Base-by-base conservation (phyloP, 2,329 filamentous ascomycete species). In the Xylaria sp. region DNA sequence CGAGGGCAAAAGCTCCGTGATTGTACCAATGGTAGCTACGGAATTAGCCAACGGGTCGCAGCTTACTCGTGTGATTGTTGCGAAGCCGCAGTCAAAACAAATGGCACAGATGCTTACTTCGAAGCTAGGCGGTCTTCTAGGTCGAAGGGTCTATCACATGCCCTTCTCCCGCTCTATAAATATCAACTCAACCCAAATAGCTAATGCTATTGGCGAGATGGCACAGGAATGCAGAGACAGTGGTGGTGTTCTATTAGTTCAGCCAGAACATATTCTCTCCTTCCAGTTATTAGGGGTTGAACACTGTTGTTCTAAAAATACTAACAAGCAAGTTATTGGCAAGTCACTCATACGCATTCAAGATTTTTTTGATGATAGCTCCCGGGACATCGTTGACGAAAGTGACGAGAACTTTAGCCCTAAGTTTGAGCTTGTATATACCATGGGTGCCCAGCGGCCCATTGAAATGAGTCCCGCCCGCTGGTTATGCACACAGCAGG, bases 251-350 rank as follows among this genome's bases (percentile, higher is more conserved):
- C 72, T 92, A 0, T 77, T 92, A 0, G 80, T 88, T 0, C 88
- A 91, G 40, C 90, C 90, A 0, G 89, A 92, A 72, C 87, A 92
- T 65, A 74, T 91, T 0, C 76, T 92, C 0, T 92, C 90, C 0
- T 87, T 92, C 59, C 84, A 90, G 69, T 80, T 92, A 0, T 88
- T 90, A 81, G 86, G 86, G 0, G 74, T 89, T 0, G 88, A 91
- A 65, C 80, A 25, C 16, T 29, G 29, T 29, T 44, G 13, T 44
- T 1, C 12, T 8, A 13, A 71, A 1, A 72, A 80, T 1, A 23
- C 73, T 0, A 23, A 60, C 81, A 44, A 44, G 23, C 23, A 29
- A 0, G 13, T 1, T 1, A 58, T 44, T 0, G 37, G 37, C 0
- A 23, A 75, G 0, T 81, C 18, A 40, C 21, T 65, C 3, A 29